A percentile compares a stretch with the other conserved stretches of the same genome.
Conservation (phyloP, 208 protist species). For the Crithidia acanthocephali region DNA sequence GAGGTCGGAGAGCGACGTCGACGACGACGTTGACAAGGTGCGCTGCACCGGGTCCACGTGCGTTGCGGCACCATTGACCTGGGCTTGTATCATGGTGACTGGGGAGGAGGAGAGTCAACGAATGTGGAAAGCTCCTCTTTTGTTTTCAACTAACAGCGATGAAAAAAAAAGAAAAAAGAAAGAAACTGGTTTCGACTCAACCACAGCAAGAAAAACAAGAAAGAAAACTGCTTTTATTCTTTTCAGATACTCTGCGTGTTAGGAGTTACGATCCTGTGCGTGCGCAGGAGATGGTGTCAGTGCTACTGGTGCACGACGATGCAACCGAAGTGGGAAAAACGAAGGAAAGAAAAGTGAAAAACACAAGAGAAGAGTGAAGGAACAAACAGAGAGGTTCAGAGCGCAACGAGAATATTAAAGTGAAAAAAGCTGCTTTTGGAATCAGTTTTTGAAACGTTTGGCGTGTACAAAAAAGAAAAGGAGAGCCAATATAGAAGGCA, state of each 20-base stretch:
- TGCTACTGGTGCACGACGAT: background rate
- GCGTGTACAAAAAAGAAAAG: no score
- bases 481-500: no score
- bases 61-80: background rate
- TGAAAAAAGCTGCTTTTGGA: no score
- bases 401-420: no score
- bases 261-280: background rate
- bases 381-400: background rate
- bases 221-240: background rate
- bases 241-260: background rate
- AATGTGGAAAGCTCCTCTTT: background rate
- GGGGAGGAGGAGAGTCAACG: background rate
- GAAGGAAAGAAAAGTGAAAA: no score
- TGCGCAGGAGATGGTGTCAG: background rate
- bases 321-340: background rate
- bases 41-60: background rate
- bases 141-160: background rate
- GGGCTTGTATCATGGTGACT: background rate
- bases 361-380: background rate
- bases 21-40: background rate
- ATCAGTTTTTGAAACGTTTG: no score
- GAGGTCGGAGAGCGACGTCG: slow-evolving; percentile 15
- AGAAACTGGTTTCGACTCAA: background rate
- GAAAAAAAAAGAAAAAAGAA: background rate
- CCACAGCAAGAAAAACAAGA: background rate